Percentiles rank a stretch among this genome's conserved stretches.
Conservation (phyloP, 2,329 filamentous ascomycete genomes). For the Penicillium digitatum region DNA sequence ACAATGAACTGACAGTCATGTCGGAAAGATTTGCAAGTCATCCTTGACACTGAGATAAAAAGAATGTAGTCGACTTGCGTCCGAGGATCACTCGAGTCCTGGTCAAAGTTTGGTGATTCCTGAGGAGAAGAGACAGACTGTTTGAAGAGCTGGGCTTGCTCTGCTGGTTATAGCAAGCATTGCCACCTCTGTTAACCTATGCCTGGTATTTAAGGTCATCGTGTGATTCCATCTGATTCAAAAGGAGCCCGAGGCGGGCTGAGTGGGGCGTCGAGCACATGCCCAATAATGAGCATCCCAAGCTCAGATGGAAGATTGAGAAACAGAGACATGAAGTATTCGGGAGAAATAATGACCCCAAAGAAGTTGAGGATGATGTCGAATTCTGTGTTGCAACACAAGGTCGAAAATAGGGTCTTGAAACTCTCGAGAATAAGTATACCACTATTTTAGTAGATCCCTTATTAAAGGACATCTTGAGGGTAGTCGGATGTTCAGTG, state of each 20-base stretch:
- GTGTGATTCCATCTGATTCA: neutral
- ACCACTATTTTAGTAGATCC: no score
- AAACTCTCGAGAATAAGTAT: no score
- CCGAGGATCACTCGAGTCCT: neutral
- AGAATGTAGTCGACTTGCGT: neutral
- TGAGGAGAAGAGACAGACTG: neutral
- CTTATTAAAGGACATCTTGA: no score
- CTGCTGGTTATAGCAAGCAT: neutral
- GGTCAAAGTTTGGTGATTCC: neutral
- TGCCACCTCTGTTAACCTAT: neutral
- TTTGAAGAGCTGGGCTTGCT: neutral
- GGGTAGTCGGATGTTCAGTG: no score
- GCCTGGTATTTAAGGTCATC: neutral
- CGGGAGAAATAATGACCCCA: neutral
- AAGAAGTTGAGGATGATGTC: no score
- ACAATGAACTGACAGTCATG: neutral
- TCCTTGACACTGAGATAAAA: neutral
- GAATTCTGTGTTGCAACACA: no score
- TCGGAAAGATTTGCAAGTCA: neutral
- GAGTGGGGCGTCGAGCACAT: neutral
- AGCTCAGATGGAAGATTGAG: neutral
- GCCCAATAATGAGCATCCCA: neutral
- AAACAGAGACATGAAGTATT: neutral
- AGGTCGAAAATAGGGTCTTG: no score
- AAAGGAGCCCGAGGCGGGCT: neutral